Evolutionary conservation across 2,329 filamentous ascomycete species (phyloP).

Genomic region (Scedosporium minutisporum): DNA sequence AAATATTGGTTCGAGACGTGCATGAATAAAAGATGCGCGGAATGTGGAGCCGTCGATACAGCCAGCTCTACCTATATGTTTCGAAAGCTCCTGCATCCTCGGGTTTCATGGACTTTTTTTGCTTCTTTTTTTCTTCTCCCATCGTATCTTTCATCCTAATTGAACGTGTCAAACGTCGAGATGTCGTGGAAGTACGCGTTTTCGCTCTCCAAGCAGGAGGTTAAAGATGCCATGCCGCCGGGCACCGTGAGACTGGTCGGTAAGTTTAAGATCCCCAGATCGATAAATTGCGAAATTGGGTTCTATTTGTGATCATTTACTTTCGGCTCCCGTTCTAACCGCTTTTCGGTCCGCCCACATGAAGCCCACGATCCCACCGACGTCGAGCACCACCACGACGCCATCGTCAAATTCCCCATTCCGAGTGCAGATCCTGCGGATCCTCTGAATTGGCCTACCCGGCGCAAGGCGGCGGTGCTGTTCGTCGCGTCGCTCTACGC

Average conservation of each 20-base stretch:
- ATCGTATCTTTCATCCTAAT: too few species aligned
- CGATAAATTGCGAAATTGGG: neutral
- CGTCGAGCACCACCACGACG: neutral
- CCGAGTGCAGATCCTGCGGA: slow-evolving; percentile 22
- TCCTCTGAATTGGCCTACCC: slow-evolving; percentile 23
- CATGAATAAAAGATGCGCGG: too few species aligned
- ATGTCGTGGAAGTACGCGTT: slow-evolving; percentile 13
- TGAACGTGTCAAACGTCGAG: too few species aligned
- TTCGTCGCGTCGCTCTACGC: slow-evolving; percentile 20
- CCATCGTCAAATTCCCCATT: slow-evolving; percentile 12
- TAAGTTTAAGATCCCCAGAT: slow-evolving; percentile 8
- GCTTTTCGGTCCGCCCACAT: neutral
- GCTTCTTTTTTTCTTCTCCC: too few species aligned
- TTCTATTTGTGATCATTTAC: neutral
- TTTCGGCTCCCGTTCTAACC: neutral
- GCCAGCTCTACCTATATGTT: too few species aligned
- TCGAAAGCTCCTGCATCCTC: too few species aligned
- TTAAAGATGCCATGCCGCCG: slow-evolving; percentile 11
- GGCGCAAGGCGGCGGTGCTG: slow-evolving; percentile 21
- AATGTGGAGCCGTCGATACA: too few species aligned
- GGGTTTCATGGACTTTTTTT: too few species aligned
- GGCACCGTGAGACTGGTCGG: slow-evolving; percentile 14
- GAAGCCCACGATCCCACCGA: neutral
- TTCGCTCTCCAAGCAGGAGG: slow-evolving; percentile 12
- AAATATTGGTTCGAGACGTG: too few species aligned